Evolutionary conservation across 116 monocot genomes (phyloP).

Genomic region (Phalaenopsis hybrid): DNA sequence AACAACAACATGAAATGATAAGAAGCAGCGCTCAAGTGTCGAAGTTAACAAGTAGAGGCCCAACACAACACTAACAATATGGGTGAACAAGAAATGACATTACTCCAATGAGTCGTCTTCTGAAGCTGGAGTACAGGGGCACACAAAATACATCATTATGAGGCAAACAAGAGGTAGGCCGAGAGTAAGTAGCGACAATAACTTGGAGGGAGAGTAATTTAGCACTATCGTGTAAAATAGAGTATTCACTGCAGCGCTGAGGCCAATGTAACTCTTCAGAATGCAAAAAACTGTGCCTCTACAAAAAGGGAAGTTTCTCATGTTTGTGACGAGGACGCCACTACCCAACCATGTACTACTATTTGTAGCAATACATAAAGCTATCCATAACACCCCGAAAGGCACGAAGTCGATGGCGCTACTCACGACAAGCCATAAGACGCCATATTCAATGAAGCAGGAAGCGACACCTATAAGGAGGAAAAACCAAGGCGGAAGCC

Average conservation of each 20-base stretch:
- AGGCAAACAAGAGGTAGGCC: constrained; percentile 51
- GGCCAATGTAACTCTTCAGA: constrained; percentile 69
- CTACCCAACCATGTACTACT: constrained; percentile 57
- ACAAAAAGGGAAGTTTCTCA: constrained; percentile 93
- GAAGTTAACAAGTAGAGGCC: constrained; percentile 58
- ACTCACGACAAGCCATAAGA: constrained; percentile 11
- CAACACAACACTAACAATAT: constrained; percentile 53
- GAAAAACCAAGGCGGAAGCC: constrained; percentile 17
- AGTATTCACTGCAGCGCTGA: constrained; percentile 87
- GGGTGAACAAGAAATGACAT: constrained; percentile 36
- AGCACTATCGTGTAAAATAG: constrained; percentile 46
- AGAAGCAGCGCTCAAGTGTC: constrained; percentile 14
- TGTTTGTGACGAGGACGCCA: constrained; percentile 65
- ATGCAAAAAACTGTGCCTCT: constrained; percentile 80
- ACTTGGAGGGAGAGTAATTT: constrained; percentile 35
- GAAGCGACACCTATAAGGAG: constrained; percentile 18
- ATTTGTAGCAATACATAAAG: constrained; percentile 75
- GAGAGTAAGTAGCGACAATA: constrained; percentile 49
- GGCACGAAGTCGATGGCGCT: constrained; percentile 4
- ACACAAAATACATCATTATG: constrained; percentile 60
- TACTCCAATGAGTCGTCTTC: no score
- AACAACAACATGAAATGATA: no score
- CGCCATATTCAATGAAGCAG: constrained; percentile 16
- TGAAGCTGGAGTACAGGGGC: constrained; percentile 36
- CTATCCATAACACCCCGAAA: constrained; percentile 56